Evolutionary conservation across 495 filamentous ascomycete species (phyloP).

Genomic region (Penicillium paradoxum): DNA sequence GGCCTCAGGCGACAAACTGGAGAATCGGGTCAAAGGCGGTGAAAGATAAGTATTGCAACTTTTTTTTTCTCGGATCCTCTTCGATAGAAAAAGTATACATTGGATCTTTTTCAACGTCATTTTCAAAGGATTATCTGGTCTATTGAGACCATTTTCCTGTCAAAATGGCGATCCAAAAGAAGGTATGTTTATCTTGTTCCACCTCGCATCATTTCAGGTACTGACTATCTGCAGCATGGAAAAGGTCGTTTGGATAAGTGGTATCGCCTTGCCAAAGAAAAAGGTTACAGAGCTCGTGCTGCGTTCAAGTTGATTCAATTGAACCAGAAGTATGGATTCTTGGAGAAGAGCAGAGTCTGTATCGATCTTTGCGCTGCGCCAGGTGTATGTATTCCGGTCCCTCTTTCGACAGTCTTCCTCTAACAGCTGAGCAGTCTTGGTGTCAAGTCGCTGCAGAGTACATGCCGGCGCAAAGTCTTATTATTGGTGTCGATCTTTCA

Average conservation of each 20-base stretch:
- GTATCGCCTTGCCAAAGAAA: constrained; percentile 95
- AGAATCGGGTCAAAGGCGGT: constrained; percentile 17
- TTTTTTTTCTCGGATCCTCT: constrained; percentile 21
- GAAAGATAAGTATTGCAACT: constrained; percentile 25
- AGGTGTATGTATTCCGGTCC: constrained; percentile 56
- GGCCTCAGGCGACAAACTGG: constrained; percentile 24
- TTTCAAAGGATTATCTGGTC: constrained; percentile 18
- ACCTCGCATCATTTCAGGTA: constrained; percentile 2
- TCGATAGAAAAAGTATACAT: constrained; percentile 20
- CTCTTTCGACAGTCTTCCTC: constrained; percentile 5
- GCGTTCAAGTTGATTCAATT: constrained; percentile 98
- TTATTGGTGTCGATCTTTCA: constrained; percentile 89
- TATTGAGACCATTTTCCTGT: constrained; percentile 22
- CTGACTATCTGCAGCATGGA: constrained; percentile 58
- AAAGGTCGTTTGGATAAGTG: constrained; percentile 99
- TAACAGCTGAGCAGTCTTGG: constrained; percentile 65
- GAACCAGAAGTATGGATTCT: constrained; percentile 97
- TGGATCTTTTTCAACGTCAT: constrained; percentile 10
- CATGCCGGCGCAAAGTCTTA: constrained; percentile 86
- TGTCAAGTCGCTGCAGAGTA: constrained; percentile 95
- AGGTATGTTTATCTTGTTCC: constrained; percentile 42
- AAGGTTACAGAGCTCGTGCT: constrained; percentile 92
- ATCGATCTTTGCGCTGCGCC: constrained; percentile 97
- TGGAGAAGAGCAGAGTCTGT: constrained; percentile 92
- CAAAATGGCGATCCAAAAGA: constrained; percentile 95